Conservation (phyloP, 352 stramenopile species). For the Peronospora belbahrii region DNA sequence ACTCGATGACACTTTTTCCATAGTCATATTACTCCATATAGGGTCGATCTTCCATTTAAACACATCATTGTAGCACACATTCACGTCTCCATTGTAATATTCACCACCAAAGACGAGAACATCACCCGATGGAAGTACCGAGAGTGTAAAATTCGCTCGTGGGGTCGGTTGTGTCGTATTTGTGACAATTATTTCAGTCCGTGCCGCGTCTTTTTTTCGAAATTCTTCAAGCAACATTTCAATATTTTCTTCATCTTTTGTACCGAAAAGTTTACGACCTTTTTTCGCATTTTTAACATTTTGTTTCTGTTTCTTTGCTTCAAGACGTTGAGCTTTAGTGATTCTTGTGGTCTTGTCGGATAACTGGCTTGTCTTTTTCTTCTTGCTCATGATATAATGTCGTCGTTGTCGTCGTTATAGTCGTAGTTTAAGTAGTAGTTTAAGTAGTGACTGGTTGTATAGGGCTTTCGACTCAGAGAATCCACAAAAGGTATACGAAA, state of each 20-base stretch:
- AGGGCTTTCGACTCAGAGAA: too few relatives aligned
- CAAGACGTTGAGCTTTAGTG: constrained; percentile 65
- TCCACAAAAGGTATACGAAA: too few relatives aligned
- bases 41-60: constrained; percentile 89
- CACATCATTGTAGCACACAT: constrained; percentile 94
- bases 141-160: constrained; percentile 76
- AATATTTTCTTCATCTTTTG: constrained; percentile 79
- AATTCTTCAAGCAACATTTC: constrained; percentile 77
- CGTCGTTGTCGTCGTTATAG: too few relatives aligned
- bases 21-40: too few relatives aligned
- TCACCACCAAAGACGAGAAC: constrained; percentile 95
- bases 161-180: constrained; percentile 44
- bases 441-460: too few relatives aligned
- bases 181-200: constrained; percentile 58
- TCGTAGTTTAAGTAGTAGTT: too few relatives aligned
- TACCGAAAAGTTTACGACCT: constrained; percentile 62
- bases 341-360: constrained; percentile 59
- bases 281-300: constrained; percentile 66
- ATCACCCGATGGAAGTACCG: constrained; percentile 58
- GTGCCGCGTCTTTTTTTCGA: constrained; percentile 64
- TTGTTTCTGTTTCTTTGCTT: constrained; percentile 83
- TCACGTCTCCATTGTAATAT: constrained; percentile 96
- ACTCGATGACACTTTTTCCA: too few relatives aligned
- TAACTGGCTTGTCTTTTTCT: constrained; percentile 41
- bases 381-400: constrained; percentile 82